Conservation (phyloP, 2,329 filamentous ascomycete species). For the Domatiomyces globalis region DNA sequence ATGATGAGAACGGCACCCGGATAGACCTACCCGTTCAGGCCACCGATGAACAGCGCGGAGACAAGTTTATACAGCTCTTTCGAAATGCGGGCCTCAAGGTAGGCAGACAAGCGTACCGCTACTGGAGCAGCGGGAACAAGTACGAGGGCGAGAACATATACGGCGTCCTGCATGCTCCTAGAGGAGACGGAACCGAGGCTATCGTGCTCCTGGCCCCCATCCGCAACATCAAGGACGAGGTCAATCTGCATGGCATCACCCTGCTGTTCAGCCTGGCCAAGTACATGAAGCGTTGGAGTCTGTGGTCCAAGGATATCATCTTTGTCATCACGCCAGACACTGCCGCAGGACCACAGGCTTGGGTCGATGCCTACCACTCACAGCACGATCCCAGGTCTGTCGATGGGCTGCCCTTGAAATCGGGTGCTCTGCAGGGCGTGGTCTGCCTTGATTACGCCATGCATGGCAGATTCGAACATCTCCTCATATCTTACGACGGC, state of each 20-base stretch:
- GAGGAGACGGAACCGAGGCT: slow-evolving; percentile 91
- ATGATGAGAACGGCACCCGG: slow-evolving; percentile 31
- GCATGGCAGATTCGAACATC: slow-evolving; percentile 66
- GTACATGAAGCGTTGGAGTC: slow-evolving; percentile 94
- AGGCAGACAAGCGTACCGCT: slow-evolving; percentile 76
- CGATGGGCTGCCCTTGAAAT: slow-evolving; percentile 70
- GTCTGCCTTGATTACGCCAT: slow-evolving; percentile 87
- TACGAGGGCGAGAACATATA: slow-evolving; percentile 82
- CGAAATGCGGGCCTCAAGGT: slow-evolving; percentile 70
- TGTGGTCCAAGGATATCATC: slow-evolving; percentile 98
- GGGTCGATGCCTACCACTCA: slow-evolving; percentile 96
- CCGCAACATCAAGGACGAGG: slow-evolving; percentile 61
- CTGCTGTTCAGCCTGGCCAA: slow-evolving; percentile 74
- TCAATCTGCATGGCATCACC: slow-evolving; percentile 78
- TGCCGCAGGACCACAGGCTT: slow-evolving; percentile 79
- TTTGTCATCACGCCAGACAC: slow-evolving; percentile 81
- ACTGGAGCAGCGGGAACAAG: slow-evolving; percentile 58
- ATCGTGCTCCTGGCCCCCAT: slow-evolving; percentile 85
- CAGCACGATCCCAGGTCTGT: slow-evolving; percentile 60
- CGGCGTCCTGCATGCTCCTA: slow-evolving; percentile 78
- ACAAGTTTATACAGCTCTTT: slow-evolving; percentile 62
- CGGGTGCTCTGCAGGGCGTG: slow-evolving; percentile 81
- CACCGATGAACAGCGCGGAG: slow-evolving; percentile 22
- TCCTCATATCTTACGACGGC: slow-evolving; percentile 90
- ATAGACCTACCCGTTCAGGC: slow-evolving; percentile 7